Conservation (phyloP, 2,329 filamentous ascomycete species). For the Monascus ruber region DNA sequence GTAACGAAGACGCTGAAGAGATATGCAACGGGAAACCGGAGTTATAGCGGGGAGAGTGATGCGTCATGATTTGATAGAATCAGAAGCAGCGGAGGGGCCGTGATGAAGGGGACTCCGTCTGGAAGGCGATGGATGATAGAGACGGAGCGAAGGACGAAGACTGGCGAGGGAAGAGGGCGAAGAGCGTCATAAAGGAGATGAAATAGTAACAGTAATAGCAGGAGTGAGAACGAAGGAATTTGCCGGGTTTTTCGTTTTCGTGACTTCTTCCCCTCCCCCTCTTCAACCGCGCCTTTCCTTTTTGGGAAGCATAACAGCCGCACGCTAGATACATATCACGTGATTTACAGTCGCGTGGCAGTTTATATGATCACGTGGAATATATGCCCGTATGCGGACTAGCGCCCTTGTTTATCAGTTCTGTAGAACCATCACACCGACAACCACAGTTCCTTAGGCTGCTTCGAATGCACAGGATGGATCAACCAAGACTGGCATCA, state of each 20-base stretch:
- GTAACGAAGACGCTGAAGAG: slow-evolving; percentile 13
- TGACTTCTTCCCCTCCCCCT: slow-evolving; percentile 9
- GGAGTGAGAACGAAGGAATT: no score
- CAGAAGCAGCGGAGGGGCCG: no score
- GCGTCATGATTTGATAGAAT: slow-evolving; percentile 23
- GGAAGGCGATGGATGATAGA: no score
- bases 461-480: slow-evolving; percentile 9
- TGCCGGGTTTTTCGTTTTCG: not conserved
- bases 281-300: slow-evolving; percentile 10
- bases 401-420: no score
- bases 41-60: slow-evolving; percentile 15
- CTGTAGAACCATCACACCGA: not conserved
- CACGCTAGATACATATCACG: slow-evolving; percentile 1
- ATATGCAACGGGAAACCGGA: slow-evolving; percentile 16
- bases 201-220: no score
- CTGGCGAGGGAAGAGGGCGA: no score
- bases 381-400: no score
- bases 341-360: no score
- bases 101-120: no score
- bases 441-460: not conserved
- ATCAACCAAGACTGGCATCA: slow-evolving; percentile 58
- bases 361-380: no score
- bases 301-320: not conserved
- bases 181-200: no score
- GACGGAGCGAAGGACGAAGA: no score